Evolutionary conservation across 805 yeast species (phyloP), one percentile per base, ranked within the genome.

Genomic region (Sugiyamaella smithiae): DNA sequence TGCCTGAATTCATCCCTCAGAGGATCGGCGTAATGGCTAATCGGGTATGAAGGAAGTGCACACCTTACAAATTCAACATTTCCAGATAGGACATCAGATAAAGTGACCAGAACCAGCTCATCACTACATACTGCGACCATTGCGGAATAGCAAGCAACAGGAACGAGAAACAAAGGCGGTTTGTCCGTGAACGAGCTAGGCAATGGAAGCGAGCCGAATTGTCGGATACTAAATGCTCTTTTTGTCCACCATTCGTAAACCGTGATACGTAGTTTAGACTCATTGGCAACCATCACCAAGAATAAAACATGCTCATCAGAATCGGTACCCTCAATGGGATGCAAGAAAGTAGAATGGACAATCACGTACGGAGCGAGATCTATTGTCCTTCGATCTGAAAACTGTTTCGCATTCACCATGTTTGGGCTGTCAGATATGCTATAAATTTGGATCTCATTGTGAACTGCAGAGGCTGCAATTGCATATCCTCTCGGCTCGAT

Each of bases 11-110:
- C 20, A 40, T n/a, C 9, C 11, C 35, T 14, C 20, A n/a, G 32
- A 7, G 53, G 51, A 16, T 51, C 53, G 24, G 59, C 53, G 53
- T 64, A 69, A 47, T 43, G 70, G 14, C 65, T 60, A 0, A 76
- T 71, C 1, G 82, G 81, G 53, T 74, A 75, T 1, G 52, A 25
- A 17, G 43, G 38, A 59, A 53, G 56, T 40, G 35, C 55, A 53
- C 29, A 36, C 2, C 49, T 46, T 1, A 53, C 47, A 48, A 75
- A 74, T 23, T 67, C 58, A 45, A 69, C 68, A 43, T 73, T 74
- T 0, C 77, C 82, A 3, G 80, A 74, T 17, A 74, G 58, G 1
- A 78, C 71, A 43, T 75, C 73, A 50, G 74, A 76, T 2, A 72
- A 59, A 3, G 72, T 66, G 1, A 76, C 63, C 0, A 74, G 49